Base-by-base conservation (phyloP, 495 filamentous ascomycete genomes). In the Amorphotheca resinae region DNA sequence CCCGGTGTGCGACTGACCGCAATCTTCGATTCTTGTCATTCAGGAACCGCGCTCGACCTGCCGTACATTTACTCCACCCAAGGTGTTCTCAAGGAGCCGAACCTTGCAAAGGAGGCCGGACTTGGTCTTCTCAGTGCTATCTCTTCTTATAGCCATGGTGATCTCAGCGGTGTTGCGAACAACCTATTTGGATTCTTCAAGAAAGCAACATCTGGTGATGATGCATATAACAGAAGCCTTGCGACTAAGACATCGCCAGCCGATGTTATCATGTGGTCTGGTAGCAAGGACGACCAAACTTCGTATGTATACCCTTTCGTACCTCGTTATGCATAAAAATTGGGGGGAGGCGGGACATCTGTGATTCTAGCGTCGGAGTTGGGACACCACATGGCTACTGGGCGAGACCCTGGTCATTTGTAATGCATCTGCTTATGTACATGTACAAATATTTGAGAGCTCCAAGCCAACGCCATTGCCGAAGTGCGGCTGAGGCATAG, bases 11-110 rank as follows among this genome's bases (percentile, higher is more conserved):
- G 91, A 25, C 68, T 98, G 39, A 98, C 91, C 1, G 91, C 91
- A 33, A 96, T 98, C 60, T 98, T 98, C 67, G 91, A 98, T 64
- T 95, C 88, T n/a, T 98, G 91, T 66, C 91, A 98, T 63, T 95
- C 88, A 2, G 91, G 91, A 50, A 93, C 91, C 6, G 91, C 88
- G 5, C 73, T 98, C 54, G 91, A 98, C 58, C 74, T 98, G 21
- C 91, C 91, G 23, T 98, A 95, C 66, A 82, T 98, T 61, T 98
- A 98, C 72, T 89, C 83, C 48, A 95, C 88, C 17, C 76, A 82
- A 54, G 91, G 91, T 60, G 73, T 95, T 22, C 83, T 96, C 72
- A 98, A 98, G 64, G 91, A 95, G 65, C 91, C 91, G 57, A 94
- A 98, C 56, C 70, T 96, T 51, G 88, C 87, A 67, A 96, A 95